Base-by-base conservation (phyloP, 2,329 filamentous ascomycete species). In the Penicillium sp. region DNA sequence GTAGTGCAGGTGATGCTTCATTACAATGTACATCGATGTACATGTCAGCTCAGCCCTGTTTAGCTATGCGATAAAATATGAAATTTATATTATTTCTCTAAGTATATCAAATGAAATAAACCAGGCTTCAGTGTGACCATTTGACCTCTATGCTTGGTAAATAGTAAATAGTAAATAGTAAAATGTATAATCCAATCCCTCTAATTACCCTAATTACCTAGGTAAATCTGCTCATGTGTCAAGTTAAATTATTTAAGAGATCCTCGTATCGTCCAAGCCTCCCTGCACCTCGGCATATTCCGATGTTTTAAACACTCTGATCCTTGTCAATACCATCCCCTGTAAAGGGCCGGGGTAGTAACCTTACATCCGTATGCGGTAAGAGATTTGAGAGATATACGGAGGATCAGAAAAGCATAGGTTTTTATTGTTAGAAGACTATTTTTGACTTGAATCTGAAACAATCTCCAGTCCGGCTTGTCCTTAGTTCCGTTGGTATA, bases 41-140 rank as follows among this genome's bases (percentile, higher is more conserved):
- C 56, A 47, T 57, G 47, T 56, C 53, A 56, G 55, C 57, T 58
- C 51, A 59, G 56, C 53, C 56, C 48, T 49, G 46, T 51, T 48
- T 51, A 43, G 50, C 46, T 22, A 15, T 7, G 21, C 21, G 48
- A 44, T 40, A 51, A 46, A 35, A 31, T 13, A 44, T 40, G 49
- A 46, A 35, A 31, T 13, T 29, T 10, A 21, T 15, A 19, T 48
- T 48, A 8, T 15, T 13, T 21, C 22, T 28, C 8, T 22, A 31
- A 21, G 31, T 29, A 24, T 41, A 29, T 40, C 26, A 21, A 19
- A 13, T 40, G 34, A 21, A 21, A 21, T 21, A 21, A 21, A 3
- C 19, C 19, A 29, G 24, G 17, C 13, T 24, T 31, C 19, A 9
- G 48, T 35, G 43, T 41, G 40, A 44, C 17, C 12, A 21, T 38